These are phyloP conservation scores for Adiantum capillusveneris DNA, from an alignment of 75 land plant species.

Conservation along the genomic window DNA sequence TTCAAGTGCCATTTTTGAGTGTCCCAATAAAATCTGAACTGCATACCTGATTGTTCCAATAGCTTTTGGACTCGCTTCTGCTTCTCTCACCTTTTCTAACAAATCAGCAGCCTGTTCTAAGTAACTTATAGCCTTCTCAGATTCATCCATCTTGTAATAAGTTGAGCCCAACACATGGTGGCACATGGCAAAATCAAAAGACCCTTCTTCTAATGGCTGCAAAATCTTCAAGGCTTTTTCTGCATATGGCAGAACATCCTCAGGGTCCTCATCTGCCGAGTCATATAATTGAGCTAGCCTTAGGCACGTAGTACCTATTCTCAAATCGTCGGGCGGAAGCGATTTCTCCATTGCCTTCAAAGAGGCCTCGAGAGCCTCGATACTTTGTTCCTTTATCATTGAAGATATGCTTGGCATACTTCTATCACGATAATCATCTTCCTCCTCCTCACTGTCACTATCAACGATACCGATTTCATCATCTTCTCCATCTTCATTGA, in stretches of 20 bases:
- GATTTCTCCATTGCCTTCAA: background rate
- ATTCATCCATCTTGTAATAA: conserved; percentile 13
- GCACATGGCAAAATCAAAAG: conserved; percentile 22
- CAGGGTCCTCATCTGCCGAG: conserved; percentile 13
- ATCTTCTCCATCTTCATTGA: background rate
- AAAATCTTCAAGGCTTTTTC: conserved; percentile 19
- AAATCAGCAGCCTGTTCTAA: conserved; percentile 4
- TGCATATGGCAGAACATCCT: conserved; percentile 7
- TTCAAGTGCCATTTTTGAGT: conserved; percentile 10
- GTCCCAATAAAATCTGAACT: conserved; percentile 17
- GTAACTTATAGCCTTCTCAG: conserved; percentile 9
- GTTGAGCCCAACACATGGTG: conserved; percentile 21
- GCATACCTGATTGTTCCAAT: conserved; percentile 17
- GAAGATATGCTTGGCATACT: background rate
- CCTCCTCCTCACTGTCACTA: conserved; percentile 4
- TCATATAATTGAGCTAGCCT: conserved; percentile 22
- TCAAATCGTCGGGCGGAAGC: background rate
- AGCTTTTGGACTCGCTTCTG: conserved; percentile 3
- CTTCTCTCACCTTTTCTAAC: background rate
- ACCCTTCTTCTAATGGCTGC: background rate
- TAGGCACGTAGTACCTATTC: conserved; percentile 15
- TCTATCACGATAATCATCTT: conserved; percentile 1
- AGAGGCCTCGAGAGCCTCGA: conserved; percentile 5
- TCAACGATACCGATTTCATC: conserved; percentile 6
- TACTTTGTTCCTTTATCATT: conserved; percentile 2